Evolutionary conservation across 2,329 filamentous ascomycete species (phyloP).

Genomic region (Exserohilum turcica): DNA sequence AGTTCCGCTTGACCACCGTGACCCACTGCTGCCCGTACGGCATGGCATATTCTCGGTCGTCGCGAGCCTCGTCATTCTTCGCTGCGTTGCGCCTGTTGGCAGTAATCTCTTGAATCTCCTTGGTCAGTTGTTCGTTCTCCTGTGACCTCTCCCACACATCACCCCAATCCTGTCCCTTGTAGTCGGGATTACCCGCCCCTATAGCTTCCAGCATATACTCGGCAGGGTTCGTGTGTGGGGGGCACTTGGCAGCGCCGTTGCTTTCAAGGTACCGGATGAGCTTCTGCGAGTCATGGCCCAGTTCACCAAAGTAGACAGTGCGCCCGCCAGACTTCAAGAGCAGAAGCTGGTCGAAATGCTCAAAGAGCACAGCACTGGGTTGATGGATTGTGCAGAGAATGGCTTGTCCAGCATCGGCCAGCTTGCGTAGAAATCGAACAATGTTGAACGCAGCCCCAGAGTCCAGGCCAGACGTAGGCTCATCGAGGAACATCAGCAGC

Average conservation of each 20-base stretch:
- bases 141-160: constrained; percentile 52
- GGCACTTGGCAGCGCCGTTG: constrained; percentile 60
- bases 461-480: constrained; percentile 76
- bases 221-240: constrained; percentile 59
- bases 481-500: constrained; percentile 76
- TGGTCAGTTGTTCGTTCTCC: constrained; percentile 45
- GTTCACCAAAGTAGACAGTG: constrained; percentile 69
- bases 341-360: constrained; percentile 69
- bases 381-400: constrained; percentile 74
- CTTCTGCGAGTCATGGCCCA: constrained; percentile 50
- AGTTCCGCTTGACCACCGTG: constrained; percentile 55
- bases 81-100: constrained; percentile 38
- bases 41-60: constrained; percentile 54
- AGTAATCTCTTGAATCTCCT: constrained; percentile 51
- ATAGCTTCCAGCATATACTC: constrained; percentile 59
- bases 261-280: constrained; percentile 57
- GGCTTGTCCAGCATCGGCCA: constrained; percentile 69
- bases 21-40: constrained; percentile 49
- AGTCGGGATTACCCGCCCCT: constrained; percentile 50
- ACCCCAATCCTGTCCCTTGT: constrained; percentile 54
- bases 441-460: constrained; percentile 70
- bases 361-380: constrained; percentile 69
- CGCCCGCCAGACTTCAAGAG: constrained; percentile 68
- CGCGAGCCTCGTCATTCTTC: constrained; percentile 44
- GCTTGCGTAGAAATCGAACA: constrained; percentile 68